Base-by-base conservation (phyloP, 768 basidiomycete species). In the Boletus subcaerulescens region DNA sequence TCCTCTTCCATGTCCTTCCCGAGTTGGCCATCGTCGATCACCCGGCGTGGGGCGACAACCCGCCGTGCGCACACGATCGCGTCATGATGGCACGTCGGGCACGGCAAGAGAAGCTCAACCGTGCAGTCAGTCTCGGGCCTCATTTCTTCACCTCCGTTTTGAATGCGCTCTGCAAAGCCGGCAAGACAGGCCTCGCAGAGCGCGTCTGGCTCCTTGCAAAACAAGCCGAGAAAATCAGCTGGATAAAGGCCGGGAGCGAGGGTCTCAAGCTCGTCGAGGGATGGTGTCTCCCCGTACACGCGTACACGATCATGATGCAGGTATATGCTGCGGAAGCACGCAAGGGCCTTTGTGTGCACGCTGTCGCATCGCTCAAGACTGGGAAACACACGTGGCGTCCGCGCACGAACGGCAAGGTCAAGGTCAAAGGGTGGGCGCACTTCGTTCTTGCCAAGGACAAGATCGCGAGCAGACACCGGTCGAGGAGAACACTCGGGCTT, bases 301-400 rank as follows among this genome's bases (percentile, higher is more conserved):
- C 86, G 2, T 92, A 89, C 65, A 91, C 87, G 2, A 71, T 80
- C 46, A 89, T 91, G 83, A 65, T 93, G 52, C 76, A 83, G 45
- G 72, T 80, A 32, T 90, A 87, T 57, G 77, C 73, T 1, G 60
- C 65, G 4, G 78, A 81, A 64, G 77, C 76, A n/a, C 67, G 63
- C 42, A 67, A 65, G 58, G 69, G 55, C 45, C 53, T 59, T 42
- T 44, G 56, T 59, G 43, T 58, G 42, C 55, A 57, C 14, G 22
- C 55, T 31, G 15, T 5, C 22, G 40, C 49, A 20, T 36, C 43
- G 10, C 18, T 39, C 45, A 49, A 56, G 24, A 50, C 43, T 15
- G 51, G 58, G 53, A 48, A 44, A 20, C 35, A 49, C 42, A 47
- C 29, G 22, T 66, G 69, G 66, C 58, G 42, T 4, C 65, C 65